These are phyloP conservation scores for Talaromyces sp. DNA, from an alignment of 2,329 filamentous ascomycete genomes.

Conservation along the genomic window DNA sequence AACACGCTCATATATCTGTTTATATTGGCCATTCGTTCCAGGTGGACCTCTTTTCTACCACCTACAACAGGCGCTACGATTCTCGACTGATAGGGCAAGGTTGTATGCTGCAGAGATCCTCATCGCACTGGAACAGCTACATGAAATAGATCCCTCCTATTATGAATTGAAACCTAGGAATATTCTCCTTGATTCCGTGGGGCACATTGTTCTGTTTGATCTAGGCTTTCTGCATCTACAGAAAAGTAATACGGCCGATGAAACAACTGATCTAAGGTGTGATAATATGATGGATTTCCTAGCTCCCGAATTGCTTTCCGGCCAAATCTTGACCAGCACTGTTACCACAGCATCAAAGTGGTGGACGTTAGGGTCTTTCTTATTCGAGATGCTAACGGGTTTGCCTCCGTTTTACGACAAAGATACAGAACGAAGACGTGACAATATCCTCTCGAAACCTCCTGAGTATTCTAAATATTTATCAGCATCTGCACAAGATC, in stretches of 20 bases:
- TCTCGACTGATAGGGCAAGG: neutral
- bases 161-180: slow-evolving; percentile 1
- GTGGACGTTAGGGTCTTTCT: slow-evolving; percentile 17
- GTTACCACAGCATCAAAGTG: slow-evolving; percentile 13
- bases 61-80: neutral
- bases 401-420: slow-evolving; percentile 17
- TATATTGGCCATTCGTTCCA: neutral
- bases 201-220: slow-evolving; percentile 3
- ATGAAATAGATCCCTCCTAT: slow-evolving; percentile 1
- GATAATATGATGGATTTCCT: neutral
- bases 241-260: neutral
- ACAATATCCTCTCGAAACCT: slow-evolving; percentile 15
- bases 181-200: slow-evolving; percentile 4
- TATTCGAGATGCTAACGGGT: slow-evolving; percentile 17
- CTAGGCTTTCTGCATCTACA: slow-evolving; percentile 2
- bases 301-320: slow-evolving; percentile 11
- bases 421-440: slow-evolving; percentile 15
- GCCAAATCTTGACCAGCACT: slow-evolving; percentile 6
- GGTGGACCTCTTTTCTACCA: slow-evolving; percentile 8
- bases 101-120: slow-evolving; percentile 10
- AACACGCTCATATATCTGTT: neutral
- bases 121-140: slow-evolving; percentile 1
- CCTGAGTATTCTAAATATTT: neutral
- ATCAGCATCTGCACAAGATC: slow-evolving; percentile 1
- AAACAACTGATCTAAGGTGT: neutral